Conservation (phyloP, 306 rosid genomes). For the Neltuma alba region DNA sequence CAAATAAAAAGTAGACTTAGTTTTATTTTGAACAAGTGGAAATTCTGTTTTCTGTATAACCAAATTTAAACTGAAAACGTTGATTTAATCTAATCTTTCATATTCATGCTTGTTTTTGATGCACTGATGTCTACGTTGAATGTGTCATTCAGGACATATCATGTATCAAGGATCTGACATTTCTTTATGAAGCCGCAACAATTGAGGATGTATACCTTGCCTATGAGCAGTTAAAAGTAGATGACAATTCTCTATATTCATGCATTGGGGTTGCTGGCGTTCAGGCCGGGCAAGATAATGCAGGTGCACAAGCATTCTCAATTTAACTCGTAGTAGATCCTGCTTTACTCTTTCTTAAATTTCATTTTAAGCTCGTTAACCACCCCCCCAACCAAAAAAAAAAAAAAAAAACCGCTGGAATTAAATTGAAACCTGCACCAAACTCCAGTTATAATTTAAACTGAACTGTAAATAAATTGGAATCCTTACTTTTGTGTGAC, state of each 20-base stretch:
- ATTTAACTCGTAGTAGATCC: constrained; percentile 27
- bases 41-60: constrained; percentile 19
- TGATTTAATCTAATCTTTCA: background rate
- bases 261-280: constrained; percentile 95
- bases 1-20: background rate
- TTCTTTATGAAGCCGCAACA: constrained; percentile 76
- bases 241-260: constrained; percentile 76
- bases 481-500: background rate
- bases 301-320: constrained; percentile 45
- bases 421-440: background rate
- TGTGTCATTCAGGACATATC: constrained; percentile 83
- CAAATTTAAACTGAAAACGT: constrained; percentile 14
- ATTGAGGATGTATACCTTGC: constrained; percentile 83
- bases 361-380: background rate
- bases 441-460: background rate
- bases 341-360: constrained; percentile 23
- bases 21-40: constrained; percentile 27
- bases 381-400: too few relatives aligned
- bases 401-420: background rate
- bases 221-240: constrained; percentile 88
- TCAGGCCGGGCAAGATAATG: constrained; percentile 67
- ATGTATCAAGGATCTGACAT: constrained; percentile 86
- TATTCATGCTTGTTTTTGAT: constrained; percentile 23
- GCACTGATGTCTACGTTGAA: constrained; percentile 21
- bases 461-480: background rate